Percentiles rank a stretch among this genome's conserved stretches.
These are phyloP conservation scores for Fusarium brevicatenulatum DNA, from an alignment of 2,329 filamentous ascomycete genomes.

Conservation along the genomic window DNA sequence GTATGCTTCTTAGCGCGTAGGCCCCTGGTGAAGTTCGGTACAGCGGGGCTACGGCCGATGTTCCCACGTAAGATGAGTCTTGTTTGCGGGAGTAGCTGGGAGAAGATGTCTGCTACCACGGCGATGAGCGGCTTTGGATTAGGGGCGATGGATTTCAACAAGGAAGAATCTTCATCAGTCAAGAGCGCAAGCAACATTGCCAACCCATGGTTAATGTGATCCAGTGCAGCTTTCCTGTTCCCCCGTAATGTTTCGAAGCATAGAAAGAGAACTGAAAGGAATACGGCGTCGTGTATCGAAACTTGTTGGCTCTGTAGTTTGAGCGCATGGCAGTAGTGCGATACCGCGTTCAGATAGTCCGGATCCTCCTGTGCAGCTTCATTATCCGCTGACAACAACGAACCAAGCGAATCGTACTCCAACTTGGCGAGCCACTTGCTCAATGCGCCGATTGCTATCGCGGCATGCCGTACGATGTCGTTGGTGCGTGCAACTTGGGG, in stretches of 20 bases:
- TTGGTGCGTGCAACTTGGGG: conserved; percentile 47
- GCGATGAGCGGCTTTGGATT: conserved; percentile 37
- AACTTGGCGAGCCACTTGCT: conserved; percentile 27
- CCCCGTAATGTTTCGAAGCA: conserved; percentile 48
- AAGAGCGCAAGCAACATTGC: conserved; percentile 48
- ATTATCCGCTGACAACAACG: not conserved
- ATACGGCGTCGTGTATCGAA: conserved; percentile 45
- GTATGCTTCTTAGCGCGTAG: conserved; percentile 29
- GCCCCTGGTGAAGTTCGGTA: conserved; percentile 34
- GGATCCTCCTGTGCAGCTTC: not conserved
- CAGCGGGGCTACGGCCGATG: conserved; percentile 5
- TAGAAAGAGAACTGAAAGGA: conserved; percentile 47
- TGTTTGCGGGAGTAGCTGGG: conserved; percentile 20
- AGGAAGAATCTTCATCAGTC: conserved; percentile 35
- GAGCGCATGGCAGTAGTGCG: conserved; percentile 50
- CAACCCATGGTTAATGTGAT: conserved; percentile 51
- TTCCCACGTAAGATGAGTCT: conserved; percentile 25
- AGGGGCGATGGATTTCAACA: conserved; percentile 25
- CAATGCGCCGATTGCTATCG: conserved; percentile 47
- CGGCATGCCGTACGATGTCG: conserved; percentile 45
- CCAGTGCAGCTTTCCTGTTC: conserved; percentile 45
- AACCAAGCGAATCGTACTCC: not conserved
- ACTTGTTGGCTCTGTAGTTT: conserved; percentile 43
- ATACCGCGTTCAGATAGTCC: conserved; percentile 48
- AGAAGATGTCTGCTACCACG: conserved; percentile 30